Percentiles rank a stretch among this genome's conserved stretches.
These are phyloP conservation scores for Bigelowiella natans DNA, from an alignment of 78 protist genomes.

Conservation along the genomic window DNA sequence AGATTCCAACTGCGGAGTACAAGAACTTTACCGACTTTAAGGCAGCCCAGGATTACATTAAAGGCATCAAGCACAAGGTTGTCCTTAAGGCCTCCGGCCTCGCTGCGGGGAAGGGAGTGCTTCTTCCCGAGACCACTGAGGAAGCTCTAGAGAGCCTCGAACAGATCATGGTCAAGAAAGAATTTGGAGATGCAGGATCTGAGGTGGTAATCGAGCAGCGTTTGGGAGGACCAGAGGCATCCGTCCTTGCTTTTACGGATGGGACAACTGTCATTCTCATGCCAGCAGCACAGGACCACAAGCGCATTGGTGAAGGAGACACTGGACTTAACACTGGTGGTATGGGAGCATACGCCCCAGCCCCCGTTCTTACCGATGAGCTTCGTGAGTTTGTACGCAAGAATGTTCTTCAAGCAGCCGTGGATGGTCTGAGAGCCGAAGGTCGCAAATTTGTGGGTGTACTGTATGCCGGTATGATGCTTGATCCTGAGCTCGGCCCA, in stretches of 20 bases:
- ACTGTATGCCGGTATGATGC: slow-evolving; percentile 66
- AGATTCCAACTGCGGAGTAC: slow-evolving; percentile 68
- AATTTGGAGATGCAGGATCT: background rate
- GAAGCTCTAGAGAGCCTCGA: background rate
- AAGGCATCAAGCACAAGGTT: background rate
- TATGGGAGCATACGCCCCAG: slow-evolving; percentile 81
- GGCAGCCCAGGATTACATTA: slow-evolving; percentile 38
- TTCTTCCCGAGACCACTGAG: slow-evolving; percentile 29
- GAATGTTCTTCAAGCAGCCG: slow-evolving; percentile 52
- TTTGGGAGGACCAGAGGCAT: slow-evolving; percentile 53
- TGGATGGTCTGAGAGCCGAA: slow-evolving; percentile 56
- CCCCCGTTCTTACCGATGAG: slow-evolving; percentile 44
- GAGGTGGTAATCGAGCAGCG: background rate
- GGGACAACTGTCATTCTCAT: slow-evolving; percentile 22
- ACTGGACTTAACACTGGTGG: slow-evolving; percentile 60
- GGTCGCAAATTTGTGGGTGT: slow-evolving; percentile 69
- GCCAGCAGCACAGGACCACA: slow-evolving; percentile 69
- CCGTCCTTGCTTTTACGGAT: slow-evolving; percentile 62
- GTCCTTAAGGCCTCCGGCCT: slow-evolving; percentile 57
- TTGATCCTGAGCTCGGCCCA: background rate
- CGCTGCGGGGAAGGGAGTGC: slow-evolving; percentile 81
- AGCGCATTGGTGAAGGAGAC: slow-evolving; percentile 61
- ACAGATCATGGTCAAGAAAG: background rate
- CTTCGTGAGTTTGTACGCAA: background rate
- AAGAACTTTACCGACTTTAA: slow-evolving; percentile 33